Percentiles rank a stretch among this genome's conserved stretches.
phyloP scores from a whole-genome alignment of 2,329 filamentous ascomycete species.

The Celoporthe dispersa region DNA sequence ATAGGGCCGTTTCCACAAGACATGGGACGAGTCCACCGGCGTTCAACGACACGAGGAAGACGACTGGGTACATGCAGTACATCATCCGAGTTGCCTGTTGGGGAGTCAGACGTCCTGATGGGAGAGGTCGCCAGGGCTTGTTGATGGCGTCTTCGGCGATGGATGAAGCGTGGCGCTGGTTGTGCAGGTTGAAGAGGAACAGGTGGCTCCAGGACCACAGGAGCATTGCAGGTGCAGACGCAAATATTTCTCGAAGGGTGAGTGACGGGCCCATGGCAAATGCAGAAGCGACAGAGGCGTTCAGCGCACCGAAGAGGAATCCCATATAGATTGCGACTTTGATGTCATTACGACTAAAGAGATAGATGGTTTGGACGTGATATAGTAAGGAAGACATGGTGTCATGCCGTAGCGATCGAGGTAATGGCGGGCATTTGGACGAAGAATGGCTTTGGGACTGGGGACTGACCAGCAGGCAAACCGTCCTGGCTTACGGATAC shows the following conservation, averaged over 20 bases:
- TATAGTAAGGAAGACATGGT: background rate
- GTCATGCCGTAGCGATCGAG: background rate
- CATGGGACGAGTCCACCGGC: background rate
- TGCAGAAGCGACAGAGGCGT: background rate
- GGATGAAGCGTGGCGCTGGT: conserved; percentile 6
- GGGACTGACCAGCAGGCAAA: background rate
- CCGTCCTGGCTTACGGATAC: background rate
- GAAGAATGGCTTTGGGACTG: background rate
- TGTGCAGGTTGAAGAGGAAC: conserved; percentile 1
- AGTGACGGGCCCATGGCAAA: background rate
- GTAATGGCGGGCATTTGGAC: background rate
- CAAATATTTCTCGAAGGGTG: background rate
- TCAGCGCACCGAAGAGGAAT: conserved; percentile 5
- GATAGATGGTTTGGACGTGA: background rate
- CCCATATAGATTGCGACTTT: conserved; percentile 1
- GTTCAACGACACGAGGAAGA: background rate
- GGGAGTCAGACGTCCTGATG: background rate
- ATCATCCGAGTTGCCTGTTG: conserved; percentile 8
- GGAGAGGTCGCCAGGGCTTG: conserved; percentile 25
- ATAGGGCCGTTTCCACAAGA: background rate
- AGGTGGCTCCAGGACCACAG: conserved; percentile 12
- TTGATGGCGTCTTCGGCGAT: conserved; percentile 19
- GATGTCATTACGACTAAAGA: conserved; percentile 5
- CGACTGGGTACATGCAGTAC: conserved; percentile 14
- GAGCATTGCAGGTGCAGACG: background rate